phyloP scores from a whole-genome alignment of 257 asterid species.

The Ilex asprella region DNA sequence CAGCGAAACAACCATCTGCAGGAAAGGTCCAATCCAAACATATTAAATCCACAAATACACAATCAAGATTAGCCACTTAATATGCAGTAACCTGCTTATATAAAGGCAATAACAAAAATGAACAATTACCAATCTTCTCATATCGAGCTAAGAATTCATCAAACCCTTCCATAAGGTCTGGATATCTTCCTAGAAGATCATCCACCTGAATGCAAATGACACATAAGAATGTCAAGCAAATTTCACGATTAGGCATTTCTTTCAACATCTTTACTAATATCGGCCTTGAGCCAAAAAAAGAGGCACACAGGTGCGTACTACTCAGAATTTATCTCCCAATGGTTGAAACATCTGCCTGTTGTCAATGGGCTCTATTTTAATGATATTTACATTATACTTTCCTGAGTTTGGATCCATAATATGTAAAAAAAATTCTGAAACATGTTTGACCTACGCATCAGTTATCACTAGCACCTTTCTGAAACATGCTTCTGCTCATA shows the following conservation, averaged over 20 bases:
- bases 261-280: not conserved
- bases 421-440: too few species aligned
- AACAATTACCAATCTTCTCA: slow-evolving; percentile 13
- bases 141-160: slow-evolving; percentile 12
- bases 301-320: not conserved
- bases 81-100: not conserved
- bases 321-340: too few species aligned
- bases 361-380: too few species aligned
- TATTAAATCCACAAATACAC: too few species aligned
- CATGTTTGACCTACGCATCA: too few species aligned
- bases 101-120: not conserved
- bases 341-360: too few species aligned
- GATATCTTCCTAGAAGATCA: slow-evolving; percentile 23
- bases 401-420: too few species aligned
- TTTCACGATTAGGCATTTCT: not conserved
- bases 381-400: too few species aligned
- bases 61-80: not conserved
- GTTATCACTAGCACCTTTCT: too few species aligned
- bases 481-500: too few species aligned
- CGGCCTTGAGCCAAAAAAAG: not conserved
- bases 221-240: not conserved
- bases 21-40: not conserved
- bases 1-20: slow-evolving; percentile 22
- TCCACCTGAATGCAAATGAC: slow-evolving; percentile 15
- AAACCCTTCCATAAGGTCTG: slow-evolving; percentile 28